Percentiles rank a stretch among this genome's conserved stretches.
Evolutionary conservation across 164 flowering plant species (phyloP).

Genomic region (Vitis rupestris): DNA sequence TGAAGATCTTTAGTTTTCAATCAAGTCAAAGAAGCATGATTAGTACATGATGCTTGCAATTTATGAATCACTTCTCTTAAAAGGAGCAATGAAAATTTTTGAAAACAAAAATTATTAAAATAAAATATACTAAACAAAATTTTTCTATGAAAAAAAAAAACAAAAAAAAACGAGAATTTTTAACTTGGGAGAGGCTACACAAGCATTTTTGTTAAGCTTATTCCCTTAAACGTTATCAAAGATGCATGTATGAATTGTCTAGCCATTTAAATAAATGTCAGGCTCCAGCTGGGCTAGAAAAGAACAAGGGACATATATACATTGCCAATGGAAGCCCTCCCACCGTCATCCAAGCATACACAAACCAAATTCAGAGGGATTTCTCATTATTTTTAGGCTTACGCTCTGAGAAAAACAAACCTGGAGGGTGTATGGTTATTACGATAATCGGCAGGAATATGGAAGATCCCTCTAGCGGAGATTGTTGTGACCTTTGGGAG

Average conservation of each 20-base stretch:
- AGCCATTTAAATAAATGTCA: background rate
- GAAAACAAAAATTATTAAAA: no score
- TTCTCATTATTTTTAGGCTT: constrained; percentile 6
- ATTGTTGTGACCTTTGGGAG: background rate
- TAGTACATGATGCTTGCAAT: no score
- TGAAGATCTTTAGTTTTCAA: no score
- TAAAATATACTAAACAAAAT: no score
- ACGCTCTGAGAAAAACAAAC: background rate
- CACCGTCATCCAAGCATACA: no score
- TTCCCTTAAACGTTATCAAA: background rate
- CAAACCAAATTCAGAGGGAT: background rate
- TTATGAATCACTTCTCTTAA: no score
- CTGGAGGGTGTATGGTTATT: constrained; percentile 4
- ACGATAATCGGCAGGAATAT: background rate
- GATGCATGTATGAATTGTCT: background rate
- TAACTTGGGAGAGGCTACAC: no score
- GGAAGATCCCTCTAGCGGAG: constrained; percentile 5
- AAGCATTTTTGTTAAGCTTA: no score
- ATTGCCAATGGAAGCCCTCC: background rate
- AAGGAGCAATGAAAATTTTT: no score
- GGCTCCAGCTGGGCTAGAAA: constrained; percentile 5
- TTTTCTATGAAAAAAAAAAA: no score
- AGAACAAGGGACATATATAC: constrained; percentile 8
- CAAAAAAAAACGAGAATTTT: no score
- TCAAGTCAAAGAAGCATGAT: no score